These are phyloP conservation scores for Beta corolliflora DNA, from an alignment of 179 eudicot genomes.

Conservation along the genomic window DNA sequence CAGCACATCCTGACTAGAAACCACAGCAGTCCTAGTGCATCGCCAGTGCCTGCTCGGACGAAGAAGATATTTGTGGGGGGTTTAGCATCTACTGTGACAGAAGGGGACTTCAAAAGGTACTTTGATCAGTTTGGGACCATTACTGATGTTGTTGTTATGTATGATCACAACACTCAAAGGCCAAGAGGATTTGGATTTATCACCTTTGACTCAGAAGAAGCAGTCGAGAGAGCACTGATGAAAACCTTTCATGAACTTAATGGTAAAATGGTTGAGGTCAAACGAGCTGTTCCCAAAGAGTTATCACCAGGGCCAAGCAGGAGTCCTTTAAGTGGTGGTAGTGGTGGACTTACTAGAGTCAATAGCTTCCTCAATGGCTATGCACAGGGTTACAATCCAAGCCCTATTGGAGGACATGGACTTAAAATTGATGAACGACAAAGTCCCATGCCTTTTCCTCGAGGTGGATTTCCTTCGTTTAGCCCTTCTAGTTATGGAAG, in stretches of 20 bases:
- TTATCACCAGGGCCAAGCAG: slow-evolving; percentile 45
- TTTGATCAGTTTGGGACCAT: slow-evolving; percentile 53
- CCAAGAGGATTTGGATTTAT: slow-evolving; percentile 63
- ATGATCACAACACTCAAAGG: slow-evolving; percentile 62
- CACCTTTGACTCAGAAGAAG: slow-evolving; percentile 57
- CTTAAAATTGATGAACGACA: slow-evolving; percentile 44
- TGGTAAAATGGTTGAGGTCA: slow-evolving; percentile 60
- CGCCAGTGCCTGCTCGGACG: slow-evolving; percentile 49
- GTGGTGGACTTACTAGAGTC: slow-evolving; percentile 39
- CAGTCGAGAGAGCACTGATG: slow-evolving; percentile 47
- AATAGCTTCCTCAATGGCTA: slow-evolving; percentile 46
- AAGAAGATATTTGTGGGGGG: slow-evolving; percentile 60
- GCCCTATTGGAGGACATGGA: slow-evolving; percentile 42
- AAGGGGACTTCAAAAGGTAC: slow-evolving; percentile 53
- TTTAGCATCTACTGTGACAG: slow-evolving; percentile 50
- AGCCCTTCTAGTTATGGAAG: slow-evolving; percentile 39
- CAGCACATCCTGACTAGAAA: slow-evolving; percentile 36
- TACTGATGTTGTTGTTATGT: slow-evolving; percentile 60
- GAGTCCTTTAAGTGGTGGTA: slow-evolving; percentile 37
- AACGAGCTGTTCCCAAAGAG: slow-evolving; percentile 59
- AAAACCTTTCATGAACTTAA: slow-evolving; percentile 49
- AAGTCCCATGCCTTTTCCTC: slow-evolving; percentile 37
- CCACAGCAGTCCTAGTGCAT: slow-evolving; percentile 41
- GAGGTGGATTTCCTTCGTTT: slow-evolving; percentile 43
- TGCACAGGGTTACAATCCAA: slow-evolving; percentile 35